Evolutionary conservation across 1,139 yeast genomes (phyloP), one percentile per base, ranked within the genome.

Genomic region (Blastobotrys apis): DNA sequence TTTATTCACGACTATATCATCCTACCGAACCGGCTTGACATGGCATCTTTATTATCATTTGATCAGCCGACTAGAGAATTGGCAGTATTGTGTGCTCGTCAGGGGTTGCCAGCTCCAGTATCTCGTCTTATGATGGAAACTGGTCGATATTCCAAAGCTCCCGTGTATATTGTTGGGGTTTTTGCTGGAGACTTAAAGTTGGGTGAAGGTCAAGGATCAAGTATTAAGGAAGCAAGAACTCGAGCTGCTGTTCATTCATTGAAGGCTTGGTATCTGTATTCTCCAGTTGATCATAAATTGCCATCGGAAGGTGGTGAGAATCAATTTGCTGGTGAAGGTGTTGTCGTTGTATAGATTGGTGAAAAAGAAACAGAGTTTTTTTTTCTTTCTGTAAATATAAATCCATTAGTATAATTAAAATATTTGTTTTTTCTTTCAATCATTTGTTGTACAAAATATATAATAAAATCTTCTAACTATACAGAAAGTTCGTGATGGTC

Each of bases 141-240:
- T 23, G 99, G 99, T 63, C 78, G 98, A 65, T 71, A 74, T 57
- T 80, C 96, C 3, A 77, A 79, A 48, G 80, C 86, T 46, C 95
- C 98, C 21, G 82, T 88, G 36, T 92, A 78, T 58, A 85, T 90
- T 15, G 95, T 92, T 29, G 97, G 97, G 43, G 94, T 87, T 1
- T 92, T 88, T 65, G 74, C 83, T 47, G 97, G 97, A 29, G 73
- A 74, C 19, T 80, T 80, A 50, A 83, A 87, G 66, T 72, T 92
- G 47, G 97, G 97, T 43, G 97, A 92, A 67, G 97, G 97, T 37
- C 88, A 84, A 58, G 99, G 97, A 39, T 73, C 94, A n/a, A 84
- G 95, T 37, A 71, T 92, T 56, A 78, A 76, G 53, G 98, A 92
- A 68, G 97, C 97, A 36, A 85, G 88, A 65, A 84, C 88, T 30